Evolutionary conservation across 192 early-diverging fungal genomes (phyloP).

Genomic region (Physocladia obscura): DNA sequence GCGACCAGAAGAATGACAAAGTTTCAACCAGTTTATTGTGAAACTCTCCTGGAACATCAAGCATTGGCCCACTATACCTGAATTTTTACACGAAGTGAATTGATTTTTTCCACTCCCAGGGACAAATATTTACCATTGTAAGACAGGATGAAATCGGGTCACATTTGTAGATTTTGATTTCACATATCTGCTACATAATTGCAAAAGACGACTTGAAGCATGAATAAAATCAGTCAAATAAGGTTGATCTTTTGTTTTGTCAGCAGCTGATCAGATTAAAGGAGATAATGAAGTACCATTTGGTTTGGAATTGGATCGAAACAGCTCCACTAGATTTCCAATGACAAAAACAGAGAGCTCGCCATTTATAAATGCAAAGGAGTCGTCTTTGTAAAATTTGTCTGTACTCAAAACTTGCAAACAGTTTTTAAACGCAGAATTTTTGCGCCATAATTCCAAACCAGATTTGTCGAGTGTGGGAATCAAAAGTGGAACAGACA

Average conservation of each 20-base stretch:
- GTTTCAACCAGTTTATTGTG: background rate
- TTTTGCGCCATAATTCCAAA: background rate
- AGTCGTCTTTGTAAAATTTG: background rate
- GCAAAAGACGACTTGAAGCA: background rate
- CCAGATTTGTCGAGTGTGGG: background rate
- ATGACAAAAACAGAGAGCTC: constrained; percentile 14
- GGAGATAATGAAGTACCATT: background rate
- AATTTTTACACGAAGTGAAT: background rate
- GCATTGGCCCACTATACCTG: constrained; percentile 19
- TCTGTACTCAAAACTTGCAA: background rate
- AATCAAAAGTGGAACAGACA: constrained; percentile 10
- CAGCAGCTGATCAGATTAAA: too few species aligned
- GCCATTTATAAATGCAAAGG: background rate
- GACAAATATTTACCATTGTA: constrained; percentile 20
- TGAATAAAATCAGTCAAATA: background rate
- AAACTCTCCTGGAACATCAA: constrained; percentile 22
- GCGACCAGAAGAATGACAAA: constrained; percentile 16
- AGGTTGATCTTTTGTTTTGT: background rate
- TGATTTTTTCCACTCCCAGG: background rate
- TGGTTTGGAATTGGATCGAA: background rate
- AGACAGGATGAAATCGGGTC: constrained; percentile 25
- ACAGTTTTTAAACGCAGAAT: background rate
- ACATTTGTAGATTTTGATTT: constrained; percentile 16
- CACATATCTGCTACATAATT: constrained; percentile 3
- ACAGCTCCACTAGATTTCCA: background rate